Base-by-base conservation (phyloP, 2,329 filamentous ascomycete genomes). In the Fusarium sarcochroum region DNA sequence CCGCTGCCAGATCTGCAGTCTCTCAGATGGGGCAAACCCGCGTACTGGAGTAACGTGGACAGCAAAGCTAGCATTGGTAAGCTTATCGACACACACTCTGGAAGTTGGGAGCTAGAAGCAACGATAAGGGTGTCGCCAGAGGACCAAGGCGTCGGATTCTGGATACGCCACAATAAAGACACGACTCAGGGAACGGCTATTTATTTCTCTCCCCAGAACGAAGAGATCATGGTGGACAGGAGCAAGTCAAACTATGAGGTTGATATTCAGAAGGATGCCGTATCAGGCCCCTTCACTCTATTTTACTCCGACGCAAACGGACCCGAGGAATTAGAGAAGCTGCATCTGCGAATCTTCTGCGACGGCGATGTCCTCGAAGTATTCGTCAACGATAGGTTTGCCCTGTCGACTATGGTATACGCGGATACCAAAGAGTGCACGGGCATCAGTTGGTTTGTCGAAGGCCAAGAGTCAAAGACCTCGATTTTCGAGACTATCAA, bases 241-340 rank as follows among this genome's bases (percentile, higher is more conserved):
- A 72, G 77, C 11, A 58, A 71, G 0, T 81, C 80, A 2, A 77
- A 59, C 18, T 38, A 46, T 11, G 72, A 80, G 21, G 25, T 63
- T 0, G 74, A 76, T 13, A 76, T 83, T 17, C 76, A 80, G 32
- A 81, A 82, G 25, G 69, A 69, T 5, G 40, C 66, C 1, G 76
- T 80, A 44, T 66, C 69, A 37, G 82, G 81, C 0, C 82, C 84
- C 0, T 83, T 85, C 55, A 86, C 84, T 0, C 76, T 86, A 1
- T 85, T 86, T 69, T 63, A 62, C 18, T 45, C 46, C 0, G 51
- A 71, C 5, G 25, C 37, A 2, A 30, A 67, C 2, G 63, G 57
- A 1, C 15, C 27, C 2, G 73, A 73, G 6, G 57, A 59, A 8
- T 5, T 73, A 5, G 74, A 76, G 27, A 64, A 70, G 11, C 35